Percentiles rank a stretch among this genome's conserved stretches.
phyloP scores from a whole-genome alignment of 148 eudicot genomes.

The Vaccinium macrocarpon region DNA sequence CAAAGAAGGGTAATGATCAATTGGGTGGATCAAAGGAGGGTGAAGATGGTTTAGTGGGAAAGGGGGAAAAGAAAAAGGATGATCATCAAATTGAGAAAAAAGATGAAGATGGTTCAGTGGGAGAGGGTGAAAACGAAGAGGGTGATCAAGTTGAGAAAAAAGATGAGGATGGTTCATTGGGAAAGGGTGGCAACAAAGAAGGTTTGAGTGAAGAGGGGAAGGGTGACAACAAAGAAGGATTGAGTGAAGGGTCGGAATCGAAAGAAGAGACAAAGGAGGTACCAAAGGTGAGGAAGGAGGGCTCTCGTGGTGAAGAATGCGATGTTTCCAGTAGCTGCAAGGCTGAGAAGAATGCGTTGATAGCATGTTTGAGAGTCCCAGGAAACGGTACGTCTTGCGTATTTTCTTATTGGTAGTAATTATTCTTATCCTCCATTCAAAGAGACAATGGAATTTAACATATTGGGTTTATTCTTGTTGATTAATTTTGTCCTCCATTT shows the following conservation, averaged over 20 bases:
- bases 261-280: slow-evolving; percentile 22
- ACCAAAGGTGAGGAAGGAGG: slow-evolving; percentile 28
- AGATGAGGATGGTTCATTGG: slow-evolving; percentile 1
- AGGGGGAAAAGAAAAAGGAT: not conserved
- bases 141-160: not conserved
- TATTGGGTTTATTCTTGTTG: not conserved
- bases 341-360: slow-evolving; percentile 42
- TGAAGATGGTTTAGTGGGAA: slow-evolving; percentile 19
- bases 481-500: not conserved
- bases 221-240: slow-evolving; percentile 15
- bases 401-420: not conserved
- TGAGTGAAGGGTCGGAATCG: slow-evolving; percentile 17
- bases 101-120: slow-evolving; percentile 2
- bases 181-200: slow-evolving; percentile 18
- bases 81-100: not conserved
- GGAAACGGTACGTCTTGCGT: slow-evolving; percentile 50
- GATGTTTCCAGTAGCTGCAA: slow-evolving; percentile 62
- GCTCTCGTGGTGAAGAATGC: slow-evolving; percentile 46
- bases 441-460: not conserved
- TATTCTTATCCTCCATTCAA: not conserved
- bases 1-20: slow-evolving; percentile 24
- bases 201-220: not conserved
- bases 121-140: slow-evolving; percentile 16
- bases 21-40: slow-evolving; percentile 16
- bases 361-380: slow-evolving; percentile 77